These are phyloP conservation scores for Beauveria bassiana DNA, from an alignment of 2,329 filamentous ascomycete species.

Conservation along the genomic window DNA sequence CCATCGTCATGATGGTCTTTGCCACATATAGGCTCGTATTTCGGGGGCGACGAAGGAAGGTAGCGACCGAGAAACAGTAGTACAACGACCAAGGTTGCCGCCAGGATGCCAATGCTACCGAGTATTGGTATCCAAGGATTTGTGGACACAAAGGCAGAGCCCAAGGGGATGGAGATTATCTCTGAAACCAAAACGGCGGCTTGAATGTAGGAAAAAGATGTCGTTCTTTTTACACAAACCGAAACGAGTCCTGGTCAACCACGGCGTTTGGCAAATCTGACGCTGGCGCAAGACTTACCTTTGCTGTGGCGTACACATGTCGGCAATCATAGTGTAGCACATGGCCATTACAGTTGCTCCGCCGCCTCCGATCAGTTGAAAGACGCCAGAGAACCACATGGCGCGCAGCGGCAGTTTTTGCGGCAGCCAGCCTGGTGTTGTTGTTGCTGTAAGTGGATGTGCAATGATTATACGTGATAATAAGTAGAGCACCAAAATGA, in stretches of 20 bases:
- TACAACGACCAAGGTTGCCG: neutral
- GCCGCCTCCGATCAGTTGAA: neutral
- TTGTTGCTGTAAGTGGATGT: neutral
- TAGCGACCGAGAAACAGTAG: neutral
- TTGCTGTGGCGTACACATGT: neutral
- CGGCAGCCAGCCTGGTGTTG: neutral
- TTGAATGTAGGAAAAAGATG: neutral
- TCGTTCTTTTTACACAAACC: neutral
- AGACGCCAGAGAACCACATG: neutral
- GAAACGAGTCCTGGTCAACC: neutral
- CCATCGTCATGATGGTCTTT: neutral
- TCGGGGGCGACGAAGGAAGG: neutral
- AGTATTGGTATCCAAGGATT: neutral
- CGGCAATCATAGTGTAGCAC: neutral
- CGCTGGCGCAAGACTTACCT: neutral
- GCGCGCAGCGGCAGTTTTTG: neutral
- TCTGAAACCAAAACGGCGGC: neutral
- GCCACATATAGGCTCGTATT: neutral
- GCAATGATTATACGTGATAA: neutral
- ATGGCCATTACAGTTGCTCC: neutral
- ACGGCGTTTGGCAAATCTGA: neutral
- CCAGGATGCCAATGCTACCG: neutral
- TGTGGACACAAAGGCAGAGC: neutral
- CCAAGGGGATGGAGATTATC: neutral
- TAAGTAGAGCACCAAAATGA: neutral